phyloP scores from a whole-genome alignment of 768 basidiomycete genomes.

The Phanerochaete carnosa region DNA sequence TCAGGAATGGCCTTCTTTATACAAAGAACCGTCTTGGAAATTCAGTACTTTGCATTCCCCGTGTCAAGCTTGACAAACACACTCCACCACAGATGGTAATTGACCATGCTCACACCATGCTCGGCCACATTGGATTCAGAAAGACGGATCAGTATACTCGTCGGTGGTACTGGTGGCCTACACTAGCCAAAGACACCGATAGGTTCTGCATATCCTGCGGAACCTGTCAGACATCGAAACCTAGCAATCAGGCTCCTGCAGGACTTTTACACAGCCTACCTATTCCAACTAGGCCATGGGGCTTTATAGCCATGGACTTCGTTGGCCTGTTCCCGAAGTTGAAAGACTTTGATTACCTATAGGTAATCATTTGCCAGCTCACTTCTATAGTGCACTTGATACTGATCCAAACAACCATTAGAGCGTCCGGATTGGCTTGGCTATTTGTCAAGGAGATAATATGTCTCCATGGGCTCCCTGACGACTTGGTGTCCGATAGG shows the following conservation, averaged over 20 bases:
- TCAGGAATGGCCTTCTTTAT: neutral
- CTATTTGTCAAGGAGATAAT: neutral
- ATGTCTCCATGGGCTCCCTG: neutral
- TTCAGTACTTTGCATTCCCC: conserved; percentile 1
- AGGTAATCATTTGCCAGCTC: too few relatives aligned
- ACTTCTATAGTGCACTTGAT: too few relatives aligned
- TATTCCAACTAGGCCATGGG: too few relatives aligned
- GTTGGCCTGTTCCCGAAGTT: conserved; percentile 14
- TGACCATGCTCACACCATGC: conserved; percentile 23
- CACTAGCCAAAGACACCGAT: too few relatives aligned
- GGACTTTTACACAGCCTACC: too few relatives aligned
- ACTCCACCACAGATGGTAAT: conserved; percentile 19
- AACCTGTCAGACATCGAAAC: too few relatives aligned
- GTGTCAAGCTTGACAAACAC: neutral
- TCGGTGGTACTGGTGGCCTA: conserved; percentile 38
- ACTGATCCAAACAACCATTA: too few relatives aligned
- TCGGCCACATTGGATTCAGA: conserved; percentile 31
- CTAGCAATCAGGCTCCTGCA: too few relatives aligned
- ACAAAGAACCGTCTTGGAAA: too few relatives aligned
- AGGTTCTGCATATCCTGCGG: too few relatives aligned
- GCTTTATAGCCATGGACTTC: too few relatives aligned
- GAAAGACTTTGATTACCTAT: conserved; percentile 13
- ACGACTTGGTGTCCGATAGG: too few relatives aligned
- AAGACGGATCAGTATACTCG: conserved; percentile 29
- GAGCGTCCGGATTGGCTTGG: conserved; percentile 1